Evolutionary conservation across 108 stramenopile genomes (phyloP), one percentile per base, ranked within the genome.

Genomic region (Licmophora abbreviata): DNA sequence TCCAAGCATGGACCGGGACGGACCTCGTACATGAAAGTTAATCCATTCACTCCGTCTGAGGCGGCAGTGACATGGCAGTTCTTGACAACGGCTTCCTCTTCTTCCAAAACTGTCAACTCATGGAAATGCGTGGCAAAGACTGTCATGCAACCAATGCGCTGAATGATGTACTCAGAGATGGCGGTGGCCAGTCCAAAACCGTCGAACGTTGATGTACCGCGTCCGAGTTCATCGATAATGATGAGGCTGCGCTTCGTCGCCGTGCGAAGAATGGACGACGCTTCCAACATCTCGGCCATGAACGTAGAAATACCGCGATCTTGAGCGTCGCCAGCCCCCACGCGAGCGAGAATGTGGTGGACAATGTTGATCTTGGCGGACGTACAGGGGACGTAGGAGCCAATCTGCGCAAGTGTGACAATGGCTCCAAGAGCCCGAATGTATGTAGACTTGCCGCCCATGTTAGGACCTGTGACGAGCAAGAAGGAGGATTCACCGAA

Each of bases 111-210:
- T 3, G 97, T 96, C 28, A 99, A 64, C 64, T 99, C 98, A 62
- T 99, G 98, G 56, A 99, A 99, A 67, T 99, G 98, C 0, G 98
- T 99, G 1, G 98, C 97, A 66, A 99, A 99, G 14, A 99, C 88
- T 23, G 80, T 79, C 47, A 84, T 67, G 57, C 85, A 84, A n/a
- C 88, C 70, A 37, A 92, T 71, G 14, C 61, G 53, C 30, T 80
- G 70, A 25, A 85, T 68, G 9, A 99, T 65, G 65, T 95, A 73
- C 63, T 96, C 94, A 7, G 86, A 76, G 29, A 99, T 97, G 31
- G 98, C 93, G 61, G 92, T 87, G 2, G 97, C 98, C 38, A 95
- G 69, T 0, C 97, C 97, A 65, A 88, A 99, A 2, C 98, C 98
- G 74, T 99, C 98, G 63, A 83, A 96, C 0, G 98, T 97, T 22